Base-by-base conservation (phyloP, 345 rosid genomes). In the Aurinia saxatilis region DNA sequence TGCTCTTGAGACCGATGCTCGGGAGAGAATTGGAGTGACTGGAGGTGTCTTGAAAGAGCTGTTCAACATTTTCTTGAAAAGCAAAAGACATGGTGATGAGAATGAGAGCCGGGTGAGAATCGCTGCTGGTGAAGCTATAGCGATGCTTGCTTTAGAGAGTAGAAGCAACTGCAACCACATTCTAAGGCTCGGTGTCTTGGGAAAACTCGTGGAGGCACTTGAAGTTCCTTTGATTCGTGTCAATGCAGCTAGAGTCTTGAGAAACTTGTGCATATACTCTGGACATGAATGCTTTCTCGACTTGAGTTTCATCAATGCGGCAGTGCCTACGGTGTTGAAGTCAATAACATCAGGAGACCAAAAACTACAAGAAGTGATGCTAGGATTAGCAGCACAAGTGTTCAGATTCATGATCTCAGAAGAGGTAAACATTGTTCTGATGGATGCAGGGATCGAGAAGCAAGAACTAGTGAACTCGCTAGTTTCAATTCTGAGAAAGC, bases 41-140 rank as follows among this genome's bases (percentile, higher is more conserved):
- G 98, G 98, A 2, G 88, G 96, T 21, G 64, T 91, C 17, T 81
- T 88, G 9, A 86, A 78, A 83, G 98, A 91, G 76, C 64, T 91
- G 50, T 65, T 88, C 72, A 83, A 80, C 63, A 84, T 91, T 58
- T 88, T 91, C 78, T 81, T 86, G 64, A 57, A 72, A 17, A 68
- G 76, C 5, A 65, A 62, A 23, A 53, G 40, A n/a, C 68, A 72
- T 1, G 79, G 53, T 23, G 51, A 45, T 63, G 83, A 46, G 54
- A 76, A 75, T 50, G 73, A 50, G 39, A 42, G 16, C 3, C 68
- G 61, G n/a, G 92, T 78, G 17, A 77, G 88, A 34, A 67, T 63
- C 41, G 95, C 87, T 2, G 90, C 95, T 17, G 98, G 98, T 15
- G 95, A 84, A 72, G 95, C 98, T 10, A 71, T 91, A 47, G 89